These are phyloP conservation scores for Biscogniauxia sp. DNA, from an alignment of 2,329 filamentous ascomycete species.

Conservation along the genomic window DNA sequence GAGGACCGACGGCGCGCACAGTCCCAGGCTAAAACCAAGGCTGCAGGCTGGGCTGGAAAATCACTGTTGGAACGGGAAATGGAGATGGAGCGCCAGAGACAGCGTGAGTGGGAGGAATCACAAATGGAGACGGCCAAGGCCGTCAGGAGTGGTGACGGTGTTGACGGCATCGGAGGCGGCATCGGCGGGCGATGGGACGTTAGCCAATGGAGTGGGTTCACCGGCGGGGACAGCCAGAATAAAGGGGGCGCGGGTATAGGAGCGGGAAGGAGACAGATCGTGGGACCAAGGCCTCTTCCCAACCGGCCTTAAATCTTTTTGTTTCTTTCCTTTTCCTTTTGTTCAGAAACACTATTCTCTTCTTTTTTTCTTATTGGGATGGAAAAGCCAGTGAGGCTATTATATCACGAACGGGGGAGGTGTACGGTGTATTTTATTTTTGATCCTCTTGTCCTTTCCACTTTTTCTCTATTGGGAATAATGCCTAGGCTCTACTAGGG, in stretches of 20 bases:
- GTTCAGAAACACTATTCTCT: background rate
- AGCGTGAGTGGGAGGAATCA: conserved; percentile 76
- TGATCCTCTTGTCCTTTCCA: too few relatives aligned
- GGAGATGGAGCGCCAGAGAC: conserved; percentile 74
- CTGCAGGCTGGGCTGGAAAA: conserved; percentile 63
- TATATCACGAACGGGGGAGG: too few relatives aligned
- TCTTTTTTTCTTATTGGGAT: background rate
- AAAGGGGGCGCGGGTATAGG: conserved; percentile 64
- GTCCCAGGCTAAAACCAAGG: conserved; percentile 60
- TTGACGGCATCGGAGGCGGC: conserved; percentile 65
- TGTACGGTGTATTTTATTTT: too few relatives aligned
- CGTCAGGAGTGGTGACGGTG: conserved; percentile 47
- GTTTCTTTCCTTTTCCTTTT: background rate
- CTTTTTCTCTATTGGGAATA: too few relatives aligned
- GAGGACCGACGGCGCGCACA: conserved; percentile 60
- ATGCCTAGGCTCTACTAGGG: background rate
- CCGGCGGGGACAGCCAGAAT: conserved; percentile 74
- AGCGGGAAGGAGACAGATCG: conserved; percentile 71
- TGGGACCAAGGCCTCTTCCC: conserved; percentile 70
- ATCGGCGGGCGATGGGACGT: conserved; percentile 71
- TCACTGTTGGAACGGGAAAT: conserved; percentile 76
- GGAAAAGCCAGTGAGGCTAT: too few relatives aligned
- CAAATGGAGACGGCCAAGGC: conserved; percentile 64
- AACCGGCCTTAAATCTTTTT: conserved; percentile 28
- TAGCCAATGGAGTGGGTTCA: conserved; percentile 71